Evolutionary conservation across 1,284 basidiomycete species (phyloP).

Genomic region (Ustilago trichophora): DNA sequence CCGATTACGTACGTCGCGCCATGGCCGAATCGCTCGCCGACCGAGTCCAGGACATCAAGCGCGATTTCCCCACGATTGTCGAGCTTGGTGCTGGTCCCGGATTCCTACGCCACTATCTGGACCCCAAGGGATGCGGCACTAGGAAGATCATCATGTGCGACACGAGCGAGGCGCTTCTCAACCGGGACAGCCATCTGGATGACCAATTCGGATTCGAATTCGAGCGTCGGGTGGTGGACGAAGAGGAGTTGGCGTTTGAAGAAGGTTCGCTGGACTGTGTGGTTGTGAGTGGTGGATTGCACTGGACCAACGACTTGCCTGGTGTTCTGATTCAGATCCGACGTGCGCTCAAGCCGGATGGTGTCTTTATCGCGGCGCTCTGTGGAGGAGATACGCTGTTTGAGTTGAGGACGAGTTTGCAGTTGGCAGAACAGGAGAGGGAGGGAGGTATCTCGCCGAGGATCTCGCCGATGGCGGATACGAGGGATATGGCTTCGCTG

Average conservation of each 20-base stretch:
- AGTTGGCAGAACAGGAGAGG: slow-evolving; percentile 91
- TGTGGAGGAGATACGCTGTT: slow-evolving; percentile 96
- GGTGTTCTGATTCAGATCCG: slow-evolving; percentile 89
- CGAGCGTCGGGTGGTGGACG: slow-evolving; percentile 60
- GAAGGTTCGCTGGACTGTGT: slow-evolving; percentile 87
- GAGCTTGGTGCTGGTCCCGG: slow-evolving; percentile 96
- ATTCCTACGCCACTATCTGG: slow-evolving; percentile 85
- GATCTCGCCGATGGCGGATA: slow-evolving; percentile 96
- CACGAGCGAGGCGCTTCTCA: slow-evolving; percentile 71
- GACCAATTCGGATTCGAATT: slow-evolving; percentile 49
- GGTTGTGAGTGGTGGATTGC: slow-evolving; percentile 87
- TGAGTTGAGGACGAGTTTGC: slow-evolving; percentile 87
- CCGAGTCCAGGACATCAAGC: slow-evolving; percentile 86
- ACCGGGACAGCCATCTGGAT: slow-evolving; percentile 55
- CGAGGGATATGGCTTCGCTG: slow-evolving; percentile 73
- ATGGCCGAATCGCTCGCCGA: slow-evolving; percentile 90
- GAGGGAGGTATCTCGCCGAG: slow-evolving; percentile 95
- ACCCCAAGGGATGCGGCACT: slow-evolving; percentile 73
- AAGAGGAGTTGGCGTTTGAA: slow-evolving; percentile 69
- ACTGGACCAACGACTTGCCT: slow-evolving; percentile 98
- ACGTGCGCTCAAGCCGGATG: slow-evolving; percentile 86
- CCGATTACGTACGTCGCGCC: slow-evolving; percentile 92
- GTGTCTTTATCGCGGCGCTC: slow-evolving; percentile 91
- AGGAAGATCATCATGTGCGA: slow-evolving; percentile 87
- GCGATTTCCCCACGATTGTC: slow-evolving; percentile 80